Conservation (phyloP, 768 basidiomycete genomes). For the Rhizopogon vesiculosus region DNA sequence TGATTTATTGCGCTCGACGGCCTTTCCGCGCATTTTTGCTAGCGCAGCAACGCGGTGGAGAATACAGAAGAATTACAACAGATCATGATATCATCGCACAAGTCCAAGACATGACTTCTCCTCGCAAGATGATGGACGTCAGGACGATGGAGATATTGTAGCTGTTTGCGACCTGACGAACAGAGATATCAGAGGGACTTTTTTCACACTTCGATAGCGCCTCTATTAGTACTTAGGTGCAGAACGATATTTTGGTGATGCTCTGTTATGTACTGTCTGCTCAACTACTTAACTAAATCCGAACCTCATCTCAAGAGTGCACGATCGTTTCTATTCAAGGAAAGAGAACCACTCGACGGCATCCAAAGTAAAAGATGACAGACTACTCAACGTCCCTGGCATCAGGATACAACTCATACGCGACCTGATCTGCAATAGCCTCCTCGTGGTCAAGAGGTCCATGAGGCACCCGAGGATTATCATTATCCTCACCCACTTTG, state of each 20-base stretch:
- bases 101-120: background rate
- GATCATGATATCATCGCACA: background rate
- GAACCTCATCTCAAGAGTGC: background rate
- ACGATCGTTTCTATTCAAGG: background rate
- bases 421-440: conserved; percentile 46
- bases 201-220: too few species aligned
- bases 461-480: conserved; percentile 18
- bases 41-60: background rate
- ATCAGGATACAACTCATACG: conserved; percentile 30
- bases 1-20: too few species aligned
- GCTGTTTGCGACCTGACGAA: too few species aligned
- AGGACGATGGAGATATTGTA: background rate
- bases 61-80: background rate
- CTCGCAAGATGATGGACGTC: background rate
- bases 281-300: too few species aligned
- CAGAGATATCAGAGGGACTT: too few species aligned
- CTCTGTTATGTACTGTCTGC: too few species aligned
- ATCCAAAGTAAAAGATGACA: background rate
- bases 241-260: too few species aligned
- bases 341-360: background rate
- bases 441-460: conserved; percentile 48
- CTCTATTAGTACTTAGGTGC: too few species aligned
- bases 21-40: background rate
- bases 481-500: conserved; percentile 5
- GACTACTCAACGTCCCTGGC: conserved; percentile 4